Conservation (phyloP, 139 green algal genomes). For the Volvox reticuliferus region DNA sequence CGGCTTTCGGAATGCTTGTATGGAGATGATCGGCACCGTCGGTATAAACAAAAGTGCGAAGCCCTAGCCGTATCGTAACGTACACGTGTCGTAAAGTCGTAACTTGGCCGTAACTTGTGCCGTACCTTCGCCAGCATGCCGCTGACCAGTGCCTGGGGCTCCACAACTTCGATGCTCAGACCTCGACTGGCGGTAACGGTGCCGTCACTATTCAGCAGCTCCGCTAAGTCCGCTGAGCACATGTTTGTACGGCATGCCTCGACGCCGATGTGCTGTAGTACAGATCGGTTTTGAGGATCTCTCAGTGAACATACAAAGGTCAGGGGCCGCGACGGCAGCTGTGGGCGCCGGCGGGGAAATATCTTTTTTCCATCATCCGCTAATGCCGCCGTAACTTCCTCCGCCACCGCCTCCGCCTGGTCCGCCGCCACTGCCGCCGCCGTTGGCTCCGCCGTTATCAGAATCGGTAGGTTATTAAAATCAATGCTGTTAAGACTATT, state of each 20-base stretch:
- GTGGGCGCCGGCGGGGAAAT: background rate
- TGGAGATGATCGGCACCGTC: background rate
- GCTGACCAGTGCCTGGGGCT: slow-evolving; percentile 26
- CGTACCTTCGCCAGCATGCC: slow-evolving; percentile 38
- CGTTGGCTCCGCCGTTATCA: background rate
- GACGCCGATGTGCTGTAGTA: slow-evolving; percentile 22
- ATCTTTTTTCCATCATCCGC: too few species aligned
- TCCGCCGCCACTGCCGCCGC: background rate
- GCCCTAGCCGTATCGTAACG: background rate
- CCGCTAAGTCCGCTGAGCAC: background rate
- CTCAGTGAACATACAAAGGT: slow-evolving; percentile 24
- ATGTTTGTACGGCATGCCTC: background rate
- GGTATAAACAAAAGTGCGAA: background rate
- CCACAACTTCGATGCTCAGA: slow-evolving; percentile 17
- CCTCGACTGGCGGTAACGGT: background rate
- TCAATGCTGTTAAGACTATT: background rate
- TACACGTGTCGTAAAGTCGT: background rate
- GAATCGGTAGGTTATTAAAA: background rate
- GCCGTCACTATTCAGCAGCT: background rate
- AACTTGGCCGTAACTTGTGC: background rate
- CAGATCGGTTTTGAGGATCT: slow-evolving; percentile 11
- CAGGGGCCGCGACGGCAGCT: background rate
- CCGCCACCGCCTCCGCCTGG: background rate
- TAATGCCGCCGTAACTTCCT: too few species aligned
- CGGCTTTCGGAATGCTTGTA: background rate